Evolutionary conservation across 192 early-diverging fungal genomes (phyloP).

Genomic region (Pilaira anomala): DNA sequence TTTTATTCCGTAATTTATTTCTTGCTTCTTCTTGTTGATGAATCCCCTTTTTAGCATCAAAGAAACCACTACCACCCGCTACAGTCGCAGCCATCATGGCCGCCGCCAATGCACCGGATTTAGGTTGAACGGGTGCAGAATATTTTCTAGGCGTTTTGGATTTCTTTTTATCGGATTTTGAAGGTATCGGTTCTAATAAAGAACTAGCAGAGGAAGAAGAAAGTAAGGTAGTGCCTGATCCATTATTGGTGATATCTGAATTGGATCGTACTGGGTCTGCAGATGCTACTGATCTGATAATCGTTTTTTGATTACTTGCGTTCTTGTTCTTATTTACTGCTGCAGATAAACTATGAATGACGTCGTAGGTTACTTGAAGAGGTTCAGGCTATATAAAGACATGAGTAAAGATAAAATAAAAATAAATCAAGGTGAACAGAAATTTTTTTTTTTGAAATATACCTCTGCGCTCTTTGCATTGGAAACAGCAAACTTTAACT

Average conservation of each 20-base stretch:
- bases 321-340: constrained; percentile 20
- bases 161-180: constrained; percentile 11
- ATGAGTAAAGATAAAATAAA: neutral
- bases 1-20: constrained; percentile 6
- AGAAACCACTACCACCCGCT: constrained; percentile 29
- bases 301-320: constrained; percentile 12
- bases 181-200: constrained; percentile 16
- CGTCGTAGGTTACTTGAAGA: constrained; percentile 24
- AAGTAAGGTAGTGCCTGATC: neutral
- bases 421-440: neutral
- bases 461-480: constrained; percentile 25
- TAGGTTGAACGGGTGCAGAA: constrained; percentile 11
- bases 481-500: constrained; percentile 29
- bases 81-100: constrained; percentile 40
- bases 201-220: neutral
- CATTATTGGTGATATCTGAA: neutral
- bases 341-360: constrained; percentile 26
- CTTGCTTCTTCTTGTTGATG: constrained; percentile 10
- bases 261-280: constrained; percentile 12
- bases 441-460: neutral
- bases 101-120: constrained; percentile 34
- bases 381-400: constrained; percentile 16
- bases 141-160: constrained; percentile 4
- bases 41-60: constrained; percentile 22
- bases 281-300: constrained; percentile 11